A percentile compares a stretch with the other conserved stretches of the same genome.
Conservation (phyloP, 345 rosid genomes). For the Arabis hirsuta region DNA sequence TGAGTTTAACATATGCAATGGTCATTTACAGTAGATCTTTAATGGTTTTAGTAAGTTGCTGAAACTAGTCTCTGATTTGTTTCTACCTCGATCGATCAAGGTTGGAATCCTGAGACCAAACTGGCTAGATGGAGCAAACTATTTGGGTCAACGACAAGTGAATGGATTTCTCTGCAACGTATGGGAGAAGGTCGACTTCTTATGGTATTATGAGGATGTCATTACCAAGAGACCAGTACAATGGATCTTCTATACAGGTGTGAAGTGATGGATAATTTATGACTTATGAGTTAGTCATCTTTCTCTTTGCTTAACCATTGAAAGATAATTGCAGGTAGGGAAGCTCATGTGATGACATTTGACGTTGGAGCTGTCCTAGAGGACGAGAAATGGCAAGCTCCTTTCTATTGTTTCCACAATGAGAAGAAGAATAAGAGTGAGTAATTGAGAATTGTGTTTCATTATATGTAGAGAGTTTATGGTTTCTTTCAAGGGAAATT, state of each 20-base stretch:
- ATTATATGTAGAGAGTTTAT: background rate
- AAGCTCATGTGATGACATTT: slow-evolving; percentile 71
- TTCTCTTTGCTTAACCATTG: background rate
- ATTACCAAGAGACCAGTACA: slow-evolving; percentile 64
- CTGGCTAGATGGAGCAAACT: slow-evolving; percentile 69
- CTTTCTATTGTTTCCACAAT: slow-evolving; percentile 54
- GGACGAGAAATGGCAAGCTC: slow-evolving; percentile 67
- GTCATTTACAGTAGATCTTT: background rate
- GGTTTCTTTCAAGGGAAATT: background rate
- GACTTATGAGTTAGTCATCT: background rate
- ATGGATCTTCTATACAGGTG: slow-evolving; percentile 66
- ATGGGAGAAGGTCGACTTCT: slow-evolving; percentile 69
- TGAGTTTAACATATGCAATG: background rate
- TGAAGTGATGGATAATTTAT: slow-evolving; percentile 10
- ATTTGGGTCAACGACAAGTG: slow-evolving; percentile 55
- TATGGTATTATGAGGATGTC: slow-evolving; percentile 69
- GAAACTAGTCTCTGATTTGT: background rate
- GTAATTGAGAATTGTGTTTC: slow-evolving; percentile 10
- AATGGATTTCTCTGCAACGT: slow-evolving; percentile 62
- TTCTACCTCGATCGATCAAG: background rate
- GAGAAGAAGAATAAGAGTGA: slow-evolving; percentile 18
- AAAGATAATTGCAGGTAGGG: slow-evolving; percentile 44
- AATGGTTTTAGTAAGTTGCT: slow-evolving; percentile 1
- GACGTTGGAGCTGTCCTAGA: slow-evolving; percentile 70
- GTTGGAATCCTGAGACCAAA: slow-evolving; percentile 71